Base-by-base conservation (phyloP, 495 filamentous ascomycete species). In the Thozetella sp. region DNA sequence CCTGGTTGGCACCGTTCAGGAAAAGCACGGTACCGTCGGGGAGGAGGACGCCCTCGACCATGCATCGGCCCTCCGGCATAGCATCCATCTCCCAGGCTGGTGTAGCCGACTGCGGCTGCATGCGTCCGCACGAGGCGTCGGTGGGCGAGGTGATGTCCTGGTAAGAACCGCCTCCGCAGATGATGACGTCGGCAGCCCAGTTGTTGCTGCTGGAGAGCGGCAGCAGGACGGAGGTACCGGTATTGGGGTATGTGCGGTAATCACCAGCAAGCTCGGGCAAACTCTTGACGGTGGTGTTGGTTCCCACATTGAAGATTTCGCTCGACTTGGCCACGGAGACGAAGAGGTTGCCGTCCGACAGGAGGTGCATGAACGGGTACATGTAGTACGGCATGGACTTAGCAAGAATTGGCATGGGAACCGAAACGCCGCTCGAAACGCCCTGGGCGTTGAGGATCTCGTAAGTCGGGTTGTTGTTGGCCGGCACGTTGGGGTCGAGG, bases 1-100 rank as follows among this genome's bases (percentile, higher is more conserved):
- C 43, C 43, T 48, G 43, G 43, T 48, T 48, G 43, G 43, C 43
- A 25, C 74, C 74, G 46, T 77, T 77, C 25, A 75, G 60, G 56
- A 70, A 72, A 12, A 73, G 53, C 11, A 73, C 66, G 1, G 66
- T 59, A 17, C 65, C 65, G 26, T 68, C 54, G 15, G 70, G 65
- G 12, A 88, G 74, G 4, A 83, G 72, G 2, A 86, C 82, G 9
- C 74, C 72, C 54, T 82, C 86, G 48, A 48, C 43, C 43, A 48
- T 48, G 43, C 43, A 48, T 11, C 43, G 43, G 9, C 43, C 43
- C n/a, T 48, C 43, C 11, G 43, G 43, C 43, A 48, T 48, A 20
- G 43, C 43, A 20, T 48, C 43, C 43, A 48, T 48, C n/a, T 48
- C 43, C 43, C 43, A 48, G 10, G 9, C n/a, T 10, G 43, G 10